A percentile compares a stretch with the other conserved stretches of the same genome.
These are phyloP conservation scores for Trichoderma sp. DNA, from an alignment of 2,329 filamentous ascomycete genomes.

Conservation along the genomic window DNA sequence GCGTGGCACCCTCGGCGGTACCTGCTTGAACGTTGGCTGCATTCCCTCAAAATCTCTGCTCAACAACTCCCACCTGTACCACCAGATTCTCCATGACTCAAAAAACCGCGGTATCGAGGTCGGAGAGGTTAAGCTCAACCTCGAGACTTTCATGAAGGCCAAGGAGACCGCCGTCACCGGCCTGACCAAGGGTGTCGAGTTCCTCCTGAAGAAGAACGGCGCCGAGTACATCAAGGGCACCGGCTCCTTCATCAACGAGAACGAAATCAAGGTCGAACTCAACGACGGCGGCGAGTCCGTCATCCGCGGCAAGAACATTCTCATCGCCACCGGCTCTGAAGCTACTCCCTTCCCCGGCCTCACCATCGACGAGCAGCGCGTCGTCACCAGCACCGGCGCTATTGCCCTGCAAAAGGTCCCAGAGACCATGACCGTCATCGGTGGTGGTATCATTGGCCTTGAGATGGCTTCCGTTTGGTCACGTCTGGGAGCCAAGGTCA, in stretches of 20 bases:
- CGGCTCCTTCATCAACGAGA: conserved; percentile 80
- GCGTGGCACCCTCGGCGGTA: conserved; percentile 89
- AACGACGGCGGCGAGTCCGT: conserved; percentile 88
- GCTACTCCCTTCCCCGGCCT: conserved; percentile 94
- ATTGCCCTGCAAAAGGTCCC: conserved; percentile 86
- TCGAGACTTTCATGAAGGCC: conserved; percentile 95
- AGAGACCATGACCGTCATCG: conserved; percentile 95
- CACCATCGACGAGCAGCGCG: conserved; percentile 94
- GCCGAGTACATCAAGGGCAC: conserved; percentile 97
- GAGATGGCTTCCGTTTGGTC: conserved; percentile 99
- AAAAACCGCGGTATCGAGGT: conserved; percentile 98
- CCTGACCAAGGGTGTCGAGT: conserved; percentile 96
- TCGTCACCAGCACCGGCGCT: conserved; percentile 94
- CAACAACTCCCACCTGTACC: conserved; percentile 99
- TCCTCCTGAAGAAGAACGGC: conserved; percentile 98
- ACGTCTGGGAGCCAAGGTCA: conserved; percentile 87
- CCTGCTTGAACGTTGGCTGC: conserved; percentile 97
- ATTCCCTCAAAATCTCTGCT: conserved; percentile 99
- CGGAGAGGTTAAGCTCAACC: conserved; percentile 93
- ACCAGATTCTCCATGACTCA: conserved; percentile 94
- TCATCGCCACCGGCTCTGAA: conserved; percentile 95
- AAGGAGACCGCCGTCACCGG: conserved; percentile 88
- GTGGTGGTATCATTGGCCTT: conserved; percentile 96
- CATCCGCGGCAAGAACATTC: conserved; percentile 90
- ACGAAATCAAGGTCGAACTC: conserved; percentile 87